Base-by-base conservation (phyloP, 1,284 basidiomycete genomes). In the Hymenochaete sp. region DNA sequence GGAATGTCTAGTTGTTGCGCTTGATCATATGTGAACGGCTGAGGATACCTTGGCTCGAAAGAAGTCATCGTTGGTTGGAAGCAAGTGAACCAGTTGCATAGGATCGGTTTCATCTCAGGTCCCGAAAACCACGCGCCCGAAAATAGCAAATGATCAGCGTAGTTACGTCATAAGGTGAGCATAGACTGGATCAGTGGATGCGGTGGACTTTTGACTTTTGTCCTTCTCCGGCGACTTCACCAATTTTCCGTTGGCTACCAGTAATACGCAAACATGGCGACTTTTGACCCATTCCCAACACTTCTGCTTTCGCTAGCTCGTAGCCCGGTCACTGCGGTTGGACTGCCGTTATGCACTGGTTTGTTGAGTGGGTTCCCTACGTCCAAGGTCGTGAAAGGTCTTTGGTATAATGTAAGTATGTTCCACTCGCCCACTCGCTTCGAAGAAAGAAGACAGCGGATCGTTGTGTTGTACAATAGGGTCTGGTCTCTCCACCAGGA, bases 341-440 rank as follows among this genome's bases (percentile, higher is more conserved):
- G 79, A 9, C 63, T 83, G 7, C 82, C 81, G 11, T 61, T 84
- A 11, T 67, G 67, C 21, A 61, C 79, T 1, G 79, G 80, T 31
- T 63, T 73, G 28, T 57, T 76, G 13, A 75, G 72, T 49, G 77
- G 77, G 2, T 65, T 64, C 33, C 59, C 67, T 22, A 72, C 76
- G 2, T 64, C 67, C 2, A 64, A 71, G 28, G 72, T 70, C 33
- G 68, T 70, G 29, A 63, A 64, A 50, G 67, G 68, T 18, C 59
- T 62, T 38, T 82, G 79, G 79, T 82, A 78, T 61, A 70, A 72
- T 51, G 79, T 76, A 52, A 41, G 69, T 57, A 4, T 31, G 25
- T 28, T 42, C 18, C 27, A 16, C 16, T 32, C 14, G 25, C 26
- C 14, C 16, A 4, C 28, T 13, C 22, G 25, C 14, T 42, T 36